phyloP scores from a whole-genome alignment of 2,329 filamentous ascomycete genomes.

The Colletotrichum eleusines region DNA sequence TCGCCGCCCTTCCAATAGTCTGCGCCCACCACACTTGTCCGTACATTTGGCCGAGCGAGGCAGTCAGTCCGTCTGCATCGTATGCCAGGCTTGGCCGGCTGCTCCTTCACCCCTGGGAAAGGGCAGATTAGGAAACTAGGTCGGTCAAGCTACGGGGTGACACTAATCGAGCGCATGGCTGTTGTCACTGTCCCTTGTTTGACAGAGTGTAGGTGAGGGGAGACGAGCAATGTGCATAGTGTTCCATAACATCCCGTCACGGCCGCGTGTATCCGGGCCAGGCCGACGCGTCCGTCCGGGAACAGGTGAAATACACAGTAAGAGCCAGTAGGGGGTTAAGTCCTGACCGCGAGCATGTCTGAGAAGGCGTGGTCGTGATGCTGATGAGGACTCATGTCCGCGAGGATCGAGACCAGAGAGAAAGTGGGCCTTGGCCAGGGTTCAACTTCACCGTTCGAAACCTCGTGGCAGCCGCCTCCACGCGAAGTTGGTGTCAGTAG shows the following conservation, averaged over 20 bases:
- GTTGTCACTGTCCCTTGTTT: conserved; percentile 37
- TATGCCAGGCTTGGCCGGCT: conserved; percentile 24
- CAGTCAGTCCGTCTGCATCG: conserved; percentile 13
- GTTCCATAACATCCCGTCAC: conserved; percentile 17
- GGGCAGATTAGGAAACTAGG: background rate
- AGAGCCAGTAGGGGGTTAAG: conserved; percentile 1
- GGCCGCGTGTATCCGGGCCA: conserved; percentile 9
- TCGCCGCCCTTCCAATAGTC: conserved; percentile 26
- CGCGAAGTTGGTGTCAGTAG: conserved; percentile 4
- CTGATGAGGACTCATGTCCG: background rate
- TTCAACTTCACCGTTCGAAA: conserved; percentile 4
- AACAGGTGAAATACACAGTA: conserved; percentile 8
- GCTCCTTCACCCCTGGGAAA: conserved; percentile 7
- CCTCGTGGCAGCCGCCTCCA: conserved; percentile 27
- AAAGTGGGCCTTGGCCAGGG: conserved; percentile 15
- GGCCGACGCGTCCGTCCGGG: background rate
- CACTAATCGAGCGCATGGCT: conserved; percentile 32
- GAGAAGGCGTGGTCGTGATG: conserved; percentile 13
- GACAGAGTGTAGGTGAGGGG: conserved; percentile 23
- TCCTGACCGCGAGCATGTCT: conserved; percentile 23
- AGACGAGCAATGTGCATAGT: conserved; percentile 12
- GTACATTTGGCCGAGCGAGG: conserved; percentile 26
- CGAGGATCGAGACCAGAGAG: conserved; percentile 17
- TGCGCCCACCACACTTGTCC: conserved; percentile 1
- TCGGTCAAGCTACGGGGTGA: background rate